Conservation (phyloP, 1,284 basidiomycete genomes). For the Polyporus tsugae region DNA sequence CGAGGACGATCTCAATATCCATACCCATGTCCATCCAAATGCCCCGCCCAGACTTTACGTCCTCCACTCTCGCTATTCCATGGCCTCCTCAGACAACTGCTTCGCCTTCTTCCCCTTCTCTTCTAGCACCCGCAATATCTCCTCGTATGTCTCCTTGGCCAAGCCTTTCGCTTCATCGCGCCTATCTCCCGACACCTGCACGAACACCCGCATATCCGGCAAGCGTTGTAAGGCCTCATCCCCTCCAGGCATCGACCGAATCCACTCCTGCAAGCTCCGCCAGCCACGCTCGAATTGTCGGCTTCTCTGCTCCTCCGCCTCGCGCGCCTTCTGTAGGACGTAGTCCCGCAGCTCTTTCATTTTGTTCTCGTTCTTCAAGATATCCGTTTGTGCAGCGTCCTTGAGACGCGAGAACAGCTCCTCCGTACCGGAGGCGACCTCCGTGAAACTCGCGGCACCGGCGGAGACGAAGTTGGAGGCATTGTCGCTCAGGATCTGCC, state of each 20-base stretch:
- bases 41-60: not conserved
- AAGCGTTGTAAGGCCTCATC: slow-evolving; percentile 39
- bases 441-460: slow-evolving; percentile 26
- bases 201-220: slow-evolving; percentile 42
- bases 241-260: slow-evolving; percentile 30
- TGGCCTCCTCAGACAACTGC: slow-evolving; percentile 40
- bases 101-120: slow-evolving; percentile 47
- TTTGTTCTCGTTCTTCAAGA: slow-evolving; percentile 41
- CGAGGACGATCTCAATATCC: too few species aligned
- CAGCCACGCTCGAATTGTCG: slow-evolving; percentile 27
- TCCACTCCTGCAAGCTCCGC: slow-evolving; percentile 31
- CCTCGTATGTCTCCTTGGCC: slow-evolving; percentile 47
- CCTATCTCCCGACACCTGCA: slow-evolving; percentile 39
- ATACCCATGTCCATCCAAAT: too few species aligned
- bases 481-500: slow-evolving; percentile 38
- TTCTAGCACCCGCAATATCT: slow-evolving; percentile 44
- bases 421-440: slow-evolving; percentile 33
- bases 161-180: slow-evolving; percentile 46
- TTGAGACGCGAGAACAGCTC: slow-evolving; percentile 42
- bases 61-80: slow-evolving; percentile 28
- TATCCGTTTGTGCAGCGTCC: slow-evolving; percentile 38
- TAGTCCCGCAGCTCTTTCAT: slow-evolving; percentile 43
- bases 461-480: slow-evolving; percentile 36
- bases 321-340: slow-evolving; percentile 40
- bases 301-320: slow-evolving; percentile 34